phyloP scores from a whole-genome alignment of 2,329 filamentous ascomycete species.

The Cadophora sp. region DNA sequence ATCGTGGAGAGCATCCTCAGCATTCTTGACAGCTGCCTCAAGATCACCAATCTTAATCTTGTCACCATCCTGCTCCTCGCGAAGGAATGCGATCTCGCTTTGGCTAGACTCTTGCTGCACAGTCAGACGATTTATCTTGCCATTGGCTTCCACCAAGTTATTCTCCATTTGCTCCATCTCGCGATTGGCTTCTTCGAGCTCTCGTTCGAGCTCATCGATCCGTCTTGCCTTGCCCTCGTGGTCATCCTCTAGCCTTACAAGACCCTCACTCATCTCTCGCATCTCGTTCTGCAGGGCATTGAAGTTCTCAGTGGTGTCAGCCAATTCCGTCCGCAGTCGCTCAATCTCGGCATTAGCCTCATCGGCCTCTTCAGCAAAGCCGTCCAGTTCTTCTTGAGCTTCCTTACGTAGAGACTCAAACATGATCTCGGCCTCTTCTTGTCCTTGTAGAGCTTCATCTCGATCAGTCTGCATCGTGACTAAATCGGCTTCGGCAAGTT shows the following conservation, averaged over 20 bases:
- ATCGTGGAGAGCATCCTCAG: slow-evolving; percentile 81
- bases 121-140: slow-evolving; percentile 85
- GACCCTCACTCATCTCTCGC: slow-evolving; percentile 85
- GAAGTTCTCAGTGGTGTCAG: slow-evolving; percentile 84
- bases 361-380: slow-evolving; percentile 74
- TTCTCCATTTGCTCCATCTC: slow-evolving; percentile 88
- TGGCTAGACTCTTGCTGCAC: slow-evolving; percentile 94
- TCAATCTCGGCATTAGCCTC: slow-evolving; percentile 74
- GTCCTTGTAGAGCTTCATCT: slow-evolving; percentile 79
- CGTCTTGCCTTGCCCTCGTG: slow-evolving; percentile 78
- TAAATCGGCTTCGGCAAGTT: slow-evolving; percentile 80
- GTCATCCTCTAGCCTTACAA: slow-evolving; percentile 89
- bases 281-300: slow-evolving; percentile 92
- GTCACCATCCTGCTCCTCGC: slow-evolving; percentile 95
- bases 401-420: slow-evolving; percentile 67
- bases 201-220: slow-evolving; percentile 83
- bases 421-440: slow-evolving; percentile 61
- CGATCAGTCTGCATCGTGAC: slow-evolving; percentile 81
- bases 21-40: slow-evolving; percentile 79
- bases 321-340: slow-evolving; percentile 73
- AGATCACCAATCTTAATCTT: slow-evolving; percentile 98
- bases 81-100: slow-evolving; percentile 90
- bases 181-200: slow-evolving; percentile 81
- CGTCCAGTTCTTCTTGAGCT: slow-evolving; percentile 70
- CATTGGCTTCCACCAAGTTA: slow-evolving; percentile 82